Evolutionary conservation across 2,329 filamentous ascomycete genomes (phyloP).

Genomic region (Ophiostoma piceae): DNA sequence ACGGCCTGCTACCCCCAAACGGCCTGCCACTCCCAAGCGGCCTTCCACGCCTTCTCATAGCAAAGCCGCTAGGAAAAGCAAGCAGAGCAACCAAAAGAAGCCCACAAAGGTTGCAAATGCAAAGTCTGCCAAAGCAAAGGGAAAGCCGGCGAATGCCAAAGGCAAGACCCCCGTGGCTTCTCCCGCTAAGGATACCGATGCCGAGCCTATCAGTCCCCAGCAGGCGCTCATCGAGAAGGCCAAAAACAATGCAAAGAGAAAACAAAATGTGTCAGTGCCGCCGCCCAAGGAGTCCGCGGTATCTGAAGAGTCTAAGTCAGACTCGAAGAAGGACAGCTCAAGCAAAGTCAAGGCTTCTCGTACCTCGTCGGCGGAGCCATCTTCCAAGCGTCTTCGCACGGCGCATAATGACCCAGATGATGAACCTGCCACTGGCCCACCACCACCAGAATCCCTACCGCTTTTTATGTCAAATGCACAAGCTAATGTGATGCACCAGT

Average conservation of each 20-base stretch:
- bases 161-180: background rate
- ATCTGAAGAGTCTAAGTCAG: background rate
- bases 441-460: background rate
- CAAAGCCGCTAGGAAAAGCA: background rate
- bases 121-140: background rate
- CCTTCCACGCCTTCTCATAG: background rate
- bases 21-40: background rate
- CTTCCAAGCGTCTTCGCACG: background rate
- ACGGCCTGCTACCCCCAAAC: background rate
- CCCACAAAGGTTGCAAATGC: background rate
- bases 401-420: background rate
- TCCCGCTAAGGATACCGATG: background rate
- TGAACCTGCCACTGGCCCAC: no score
- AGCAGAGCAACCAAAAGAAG: background rate
- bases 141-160: background rate
- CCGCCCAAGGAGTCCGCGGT: conserved; percentile 1
- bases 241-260: background rate
- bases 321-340: background rate
- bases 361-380: background rate
- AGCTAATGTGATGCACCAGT: conserved; percentile 4
- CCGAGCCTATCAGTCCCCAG: background rate
- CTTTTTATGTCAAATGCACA: background rate
- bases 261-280: background rate
- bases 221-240: background rate
- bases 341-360: background rate